Evolutionary conservation across 2,329 filamentous ascomycete genomes (phyloP).

Genomic region (Fusarium sp.): DNA sequence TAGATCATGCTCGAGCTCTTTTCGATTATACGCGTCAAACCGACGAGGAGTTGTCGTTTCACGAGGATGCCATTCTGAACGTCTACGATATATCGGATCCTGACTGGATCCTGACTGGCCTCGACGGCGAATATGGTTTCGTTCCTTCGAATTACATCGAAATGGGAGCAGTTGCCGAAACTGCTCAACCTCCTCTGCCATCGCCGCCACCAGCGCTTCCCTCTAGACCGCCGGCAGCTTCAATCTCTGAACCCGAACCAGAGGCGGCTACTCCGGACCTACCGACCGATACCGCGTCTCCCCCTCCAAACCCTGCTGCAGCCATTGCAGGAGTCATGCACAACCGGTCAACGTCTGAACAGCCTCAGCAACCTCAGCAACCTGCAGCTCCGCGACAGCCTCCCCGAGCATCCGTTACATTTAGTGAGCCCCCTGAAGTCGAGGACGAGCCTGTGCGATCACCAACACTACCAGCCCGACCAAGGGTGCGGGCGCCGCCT

Average conservation of each 20-base stretch:
- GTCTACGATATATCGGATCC: slow-evolving; percentile 93
- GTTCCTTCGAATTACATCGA: slow-evolving; percentile 97
- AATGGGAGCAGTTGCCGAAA: slow-evolving; percentile 62
- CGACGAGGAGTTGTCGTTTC: slow-evolving; percentile 96
- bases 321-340: slow-evolving; percentile 69
- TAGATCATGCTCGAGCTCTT: slow-evolving; percentile 84
- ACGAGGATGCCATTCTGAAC: slow-evolving; percentile 83
- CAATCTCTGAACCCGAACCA: slow-evolving; percentile 42
- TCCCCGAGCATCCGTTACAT: slow-evolving; percentile 39
- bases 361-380: slow-evolving; percentile 44
- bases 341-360: slow-evolving; percentile 54
- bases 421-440: slow-evolving; percentile 44
- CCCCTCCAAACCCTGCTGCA: slow-evolving; percentile 60
- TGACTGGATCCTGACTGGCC: slow-evolving; percentile 94
- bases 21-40: slow-evolving; percentile 98
- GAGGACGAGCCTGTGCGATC: slow-evolving; percentile 51
- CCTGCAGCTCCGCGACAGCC: slow-evolving; percentile 45
- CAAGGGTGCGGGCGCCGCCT: slow-evolving; percentile 41
- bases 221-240: slow-evolving; percentile 52
- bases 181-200: slow-evolving; percentile 54
- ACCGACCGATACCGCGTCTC: slow-evolving; percentile 41
- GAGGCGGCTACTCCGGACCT: slow-evolving; percentile 48
- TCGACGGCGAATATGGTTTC: slow-evolving; percentile 89
- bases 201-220: slow-evolving; percentile 58
- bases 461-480: slow-evolving; percentile 56